Evolutionary conservation across 2,329 filamentous ascomycete species (phyloP).

Genomic region (Aspergillus hortae): DNA sequence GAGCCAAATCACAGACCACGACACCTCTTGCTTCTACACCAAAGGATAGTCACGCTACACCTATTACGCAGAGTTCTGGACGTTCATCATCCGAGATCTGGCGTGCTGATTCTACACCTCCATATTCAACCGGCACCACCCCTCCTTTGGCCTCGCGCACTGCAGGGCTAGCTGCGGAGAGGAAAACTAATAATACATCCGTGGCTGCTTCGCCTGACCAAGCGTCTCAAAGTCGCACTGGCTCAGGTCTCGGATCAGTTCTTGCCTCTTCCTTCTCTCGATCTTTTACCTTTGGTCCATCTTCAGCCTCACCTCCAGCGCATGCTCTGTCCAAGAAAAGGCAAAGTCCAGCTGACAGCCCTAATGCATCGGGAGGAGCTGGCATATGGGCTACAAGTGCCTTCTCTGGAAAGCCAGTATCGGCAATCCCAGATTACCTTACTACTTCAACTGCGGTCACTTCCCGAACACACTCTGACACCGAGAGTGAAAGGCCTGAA

Average conservation of each 20-base stretch:
- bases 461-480: slow-evolving; percentile 37
- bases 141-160: slow-evolving; percentile 46
- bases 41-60: slow-evolving; percentile 28
- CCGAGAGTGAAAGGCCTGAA: slow-evolving; percentile 33
- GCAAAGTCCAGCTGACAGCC: slow-evolving; percentile 34
- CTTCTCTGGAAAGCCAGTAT: slow-evolving; percentile 21
- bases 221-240: slow-evolving; percentile 34
- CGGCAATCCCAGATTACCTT: slow-evolving; percentile 27
- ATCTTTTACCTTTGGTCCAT: slow-evolving; percentile 43
- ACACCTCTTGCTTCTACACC: slow-evolving; percentile 30
- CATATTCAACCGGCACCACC: slow-evolving; percentile 52
- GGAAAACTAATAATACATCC: slow-evolving; percentile 39
- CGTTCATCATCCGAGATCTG: slow-evolving; percentile 51
- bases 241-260: slow-evolving; percentile 40
- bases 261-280: slow-evolving; percentile 44
- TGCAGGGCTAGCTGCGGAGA: slow-evolving; percentile 37
- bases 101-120: slow-evolving; percentile 48
- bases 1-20: slow-evolving; percentile 41
- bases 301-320: slow-evolving; percentile 41
- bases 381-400: slow-evolving; percentile 26
- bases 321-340: slow-evolving; percentile 33
- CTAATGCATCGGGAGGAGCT: slow-evolving; percentile 23
- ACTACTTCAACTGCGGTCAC: slow-evolving; percentile 26
- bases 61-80: slow-evolving; percentile 44
- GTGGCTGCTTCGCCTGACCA: slow-evolving; percentile 42